Evolutionary conservation across 2,329 filamentous ascomycete species (phyloP).

Genomic region (Neophaeococcomyces aloes): DNA sequence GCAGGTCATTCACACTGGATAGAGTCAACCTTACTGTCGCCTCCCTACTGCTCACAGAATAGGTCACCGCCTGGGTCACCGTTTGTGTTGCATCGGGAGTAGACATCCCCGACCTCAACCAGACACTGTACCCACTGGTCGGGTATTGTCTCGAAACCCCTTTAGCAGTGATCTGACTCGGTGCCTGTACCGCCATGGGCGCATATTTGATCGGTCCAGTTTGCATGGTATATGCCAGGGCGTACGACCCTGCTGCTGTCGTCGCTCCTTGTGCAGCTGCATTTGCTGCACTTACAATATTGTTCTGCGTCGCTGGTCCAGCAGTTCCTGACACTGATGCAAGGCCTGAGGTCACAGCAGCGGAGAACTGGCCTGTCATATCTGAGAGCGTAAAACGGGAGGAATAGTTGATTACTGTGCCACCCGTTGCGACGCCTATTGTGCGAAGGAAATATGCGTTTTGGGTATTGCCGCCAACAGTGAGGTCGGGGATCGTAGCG

Average conservation of each 20-base stretch:
- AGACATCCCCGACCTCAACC: constrained; percentile 29
- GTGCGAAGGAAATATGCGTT: constrained; percentile 52
- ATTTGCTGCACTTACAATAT: constrained; percentile 23
- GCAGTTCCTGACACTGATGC: constrained; percentile 26
- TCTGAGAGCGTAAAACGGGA: constrained; percentile 52
- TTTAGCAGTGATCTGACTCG: constrained; percentile 48
- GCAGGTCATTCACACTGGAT: background rate
- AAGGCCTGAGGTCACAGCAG: constrained; percentile 30
- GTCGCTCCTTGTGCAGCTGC: constrained; percentile 19
- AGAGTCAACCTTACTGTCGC: constrained; percentile 43
- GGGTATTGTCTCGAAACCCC: constrained; percentile 42
- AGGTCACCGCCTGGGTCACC: constrained; percentile 42
- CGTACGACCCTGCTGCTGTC: constrained; percentile 23
- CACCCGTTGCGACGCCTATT: constrained; percentile 43
- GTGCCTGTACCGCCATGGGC: constrained; percentile 50
- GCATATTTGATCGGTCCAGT: constrained; percentile 50
- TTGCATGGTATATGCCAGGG: constrained; percentile 46
- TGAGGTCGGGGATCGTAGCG: constrained; percentile 29
- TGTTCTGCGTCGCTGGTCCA: constrained; percentile 18
- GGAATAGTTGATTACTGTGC: constrained; percentile 50
- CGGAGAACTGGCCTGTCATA: constrained; percentile 52
- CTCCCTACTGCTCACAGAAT: constrained; percentile 41
- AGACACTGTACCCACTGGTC: constrained; percentile 43
- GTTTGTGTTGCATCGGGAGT: constrained; percentile 44
- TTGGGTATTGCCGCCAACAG: constrained; percentile 25